Conservation (phyloP, 352 stramenopile genomes). For the Globisporangium recalcitrans region DNA sequence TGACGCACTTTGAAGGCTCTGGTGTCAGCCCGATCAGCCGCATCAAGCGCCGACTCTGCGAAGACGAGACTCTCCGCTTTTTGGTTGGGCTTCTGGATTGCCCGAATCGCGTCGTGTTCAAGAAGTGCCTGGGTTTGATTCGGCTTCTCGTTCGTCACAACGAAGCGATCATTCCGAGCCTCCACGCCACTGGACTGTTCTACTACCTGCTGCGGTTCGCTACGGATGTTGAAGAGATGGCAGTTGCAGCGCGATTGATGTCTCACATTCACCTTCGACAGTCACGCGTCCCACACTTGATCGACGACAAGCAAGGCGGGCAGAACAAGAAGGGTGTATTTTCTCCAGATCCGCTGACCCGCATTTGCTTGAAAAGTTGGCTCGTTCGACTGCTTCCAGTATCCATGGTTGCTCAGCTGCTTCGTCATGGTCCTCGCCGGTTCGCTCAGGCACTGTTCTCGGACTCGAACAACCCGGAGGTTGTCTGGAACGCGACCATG, state of each 20-base stretch:
- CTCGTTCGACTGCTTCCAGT: slow-evolving; percentile 77
- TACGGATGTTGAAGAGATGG: slow-evolving; percentile 81
- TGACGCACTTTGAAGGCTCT: slow-evolving; percentile 81
- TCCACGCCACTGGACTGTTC: slow-evolving; percentile 82
- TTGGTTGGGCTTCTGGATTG: slow-evolving; percentile 76
- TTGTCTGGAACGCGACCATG: slow-evolving; percentile 85
- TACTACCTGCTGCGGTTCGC: slow-evolving; percentile 83
- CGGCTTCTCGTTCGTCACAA: slow-evolving; percentile 80
- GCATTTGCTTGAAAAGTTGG: slow-evolving; percentile 82
- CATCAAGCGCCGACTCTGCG: slow-evolving; percentile 71
- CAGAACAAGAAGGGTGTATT: slow-evolving; percentile 82
- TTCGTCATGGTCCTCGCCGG: slow-evolving; percentile 66
- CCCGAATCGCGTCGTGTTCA: slow-evolving; percentile 81
- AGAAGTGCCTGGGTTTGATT: slow-evolving; percentile 79
- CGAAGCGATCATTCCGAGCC: slow-evolving; percentile 74
- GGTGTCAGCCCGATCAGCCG: slow-evolving; percentile 68
- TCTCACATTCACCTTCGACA: slow-evolving; percentile 81
- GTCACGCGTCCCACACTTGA: slow-evolving; percentile 50
- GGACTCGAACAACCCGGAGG: slow-evolving; percentile 80
- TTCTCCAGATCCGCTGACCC: slow-evolving; percentile 70
- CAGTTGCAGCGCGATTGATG: slow-evolving; percentile 68
- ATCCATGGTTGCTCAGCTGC: slow-evolving; percentile 80
- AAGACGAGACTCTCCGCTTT: slow-evolving; percentile 76
- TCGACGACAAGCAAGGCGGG: slow-evolving; percentile 67
- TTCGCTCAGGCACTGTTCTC: slow-evolving; percentile 81